Percentiles rank a stretch among this genome's conserved stretches.
phyloP scores from a whole-genome alignment of 768 basidiomycete genomes.

The Suillus occidentalis region DNA sequence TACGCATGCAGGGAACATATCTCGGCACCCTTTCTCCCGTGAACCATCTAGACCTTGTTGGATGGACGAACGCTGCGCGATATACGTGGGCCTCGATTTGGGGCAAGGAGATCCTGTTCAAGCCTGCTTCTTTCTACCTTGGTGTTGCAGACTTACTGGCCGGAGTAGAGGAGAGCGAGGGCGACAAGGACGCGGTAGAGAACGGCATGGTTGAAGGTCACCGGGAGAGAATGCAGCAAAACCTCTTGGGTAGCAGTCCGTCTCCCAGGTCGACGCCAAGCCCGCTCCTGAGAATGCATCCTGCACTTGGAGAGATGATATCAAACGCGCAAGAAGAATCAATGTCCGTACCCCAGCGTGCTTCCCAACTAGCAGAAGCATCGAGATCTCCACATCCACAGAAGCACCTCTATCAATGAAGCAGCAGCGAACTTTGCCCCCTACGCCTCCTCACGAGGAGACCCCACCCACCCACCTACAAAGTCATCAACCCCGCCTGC shows the following conservation, averaged over 20 bases:
- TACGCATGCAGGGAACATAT: slow-evolving; percentile 73
- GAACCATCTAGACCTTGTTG: slow-evolving; percentile 90
- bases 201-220: not conserved
- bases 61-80: slow-evolving; percentile 88
- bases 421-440: not conserved
- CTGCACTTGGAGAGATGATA: slow-evolving; percentile 5
- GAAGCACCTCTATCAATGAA: not conserved
- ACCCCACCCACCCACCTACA: not conserved
- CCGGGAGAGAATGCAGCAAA: not conserved
- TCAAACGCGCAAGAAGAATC: slow-evolving; percentile 1
- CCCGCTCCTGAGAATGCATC: not conserved
- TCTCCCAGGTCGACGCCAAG: slow-evolving; percentile 1
- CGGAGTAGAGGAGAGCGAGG: slow-evolving; percentile 67
- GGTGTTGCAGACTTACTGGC: slow-evolving; percentile 80
- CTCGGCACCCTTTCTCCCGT: slow-evolving; percentile 89
- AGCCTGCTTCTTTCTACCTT: slow-evolving; percentile 89
- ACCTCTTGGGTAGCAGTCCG: not conserved
- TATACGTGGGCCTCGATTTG: slow-evolving; percentile 89
- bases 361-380: not conserved
- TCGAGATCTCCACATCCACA: not conserved
- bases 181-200: slow-evolving; percentile 1
- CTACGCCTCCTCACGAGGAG: not conserved
- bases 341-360: not conserved
- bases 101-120: slow-evolving; percentile 89
- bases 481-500: not conserved